Conservation (phyloP, 257 asterid species). For the Coffea canephora region DNA sequence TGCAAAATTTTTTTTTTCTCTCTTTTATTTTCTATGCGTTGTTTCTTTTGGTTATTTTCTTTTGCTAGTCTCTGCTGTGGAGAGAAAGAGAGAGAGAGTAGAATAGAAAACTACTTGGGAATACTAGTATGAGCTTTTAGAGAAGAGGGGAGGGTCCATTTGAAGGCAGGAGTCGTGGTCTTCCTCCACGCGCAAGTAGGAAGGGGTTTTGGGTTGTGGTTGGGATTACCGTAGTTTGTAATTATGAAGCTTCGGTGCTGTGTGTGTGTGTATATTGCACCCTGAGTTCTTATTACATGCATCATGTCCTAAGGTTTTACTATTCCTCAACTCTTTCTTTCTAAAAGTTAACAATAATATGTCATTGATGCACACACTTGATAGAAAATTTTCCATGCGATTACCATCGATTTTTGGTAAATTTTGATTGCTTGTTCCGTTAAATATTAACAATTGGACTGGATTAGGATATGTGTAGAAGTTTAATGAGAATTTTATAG, state of each 20-base stretch:
- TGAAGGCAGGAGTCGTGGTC: not conserved
- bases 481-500: not conserved
- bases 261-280: too few species aligned
- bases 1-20: not conserved
- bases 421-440: too few species aligned
- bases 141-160: constrained; percentile 10
- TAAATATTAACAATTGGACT: not conserved
- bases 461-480: not conserved
- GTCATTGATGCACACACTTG: too few species aligned
- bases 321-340: too few species aligned
- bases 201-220: not conserved
- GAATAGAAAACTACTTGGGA: not conserved
- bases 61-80: constrained; percentile 18
- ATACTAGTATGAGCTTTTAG: not conserved
- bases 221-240: not conserved
- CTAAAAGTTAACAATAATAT: too few species aligned
- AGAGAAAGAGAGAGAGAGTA: not conserved
- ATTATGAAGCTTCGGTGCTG: not conserved
- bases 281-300: not conserved
- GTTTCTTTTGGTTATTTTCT: not conserved
- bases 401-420: too few species aligned
- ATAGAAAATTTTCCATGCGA: too few species aligned
- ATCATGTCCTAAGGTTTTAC: too few species aligned
- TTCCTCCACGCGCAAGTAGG: constrained; percentile 2
- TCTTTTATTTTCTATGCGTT: not conserved